Percentiles rank a stretch among this genome's conserved stretches.
Evolutionary conservation across 352 stramenopile species (phyloP).

Genomic region (Globisporangium alternatum): DNA sequence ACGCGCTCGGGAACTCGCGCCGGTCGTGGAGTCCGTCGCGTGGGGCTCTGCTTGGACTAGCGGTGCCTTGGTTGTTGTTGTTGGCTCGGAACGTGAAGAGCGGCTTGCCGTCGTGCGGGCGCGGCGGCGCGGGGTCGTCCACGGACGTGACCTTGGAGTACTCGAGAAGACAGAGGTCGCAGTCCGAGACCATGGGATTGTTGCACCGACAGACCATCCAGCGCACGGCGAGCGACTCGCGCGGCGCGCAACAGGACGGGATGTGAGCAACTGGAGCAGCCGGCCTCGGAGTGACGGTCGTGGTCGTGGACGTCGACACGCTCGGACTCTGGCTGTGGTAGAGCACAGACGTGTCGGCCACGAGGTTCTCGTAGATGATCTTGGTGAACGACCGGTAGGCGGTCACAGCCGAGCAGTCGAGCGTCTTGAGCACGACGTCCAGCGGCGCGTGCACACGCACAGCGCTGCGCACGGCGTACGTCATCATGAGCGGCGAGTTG

Average conservation of each 20-base stretch:
- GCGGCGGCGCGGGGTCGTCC: slow-evolving; percentile 38
- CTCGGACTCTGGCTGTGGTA: slow-evolving; percentile 42
- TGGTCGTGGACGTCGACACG: neutral
- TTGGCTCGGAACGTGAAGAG: slow-evolving; percentile 22
- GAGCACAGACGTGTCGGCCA: slow-evolving; percentile 75
- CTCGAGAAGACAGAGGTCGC: slow-evolving; percentile 70
- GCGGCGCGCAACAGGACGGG: neutral
- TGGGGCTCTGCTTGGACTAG: slow-evolving; percentile 11
- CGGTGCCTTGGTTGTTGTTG: slow-evolving; percentile 24
- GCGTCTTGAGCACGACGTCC: slow-evolving; percentile 49
- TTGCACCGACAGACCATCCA: slow-evolving; percentile 69
- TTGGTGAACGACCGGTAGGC: slow-evolving; percentile 68
- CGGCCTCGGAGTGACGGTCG: neutral
- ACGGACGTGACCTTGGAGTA: slow-evolving; percentile 61
- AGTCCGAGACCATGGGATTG: slow-evolving; percentile 63
- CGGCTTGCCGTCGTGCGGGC: slow-evolving; percentile 9
- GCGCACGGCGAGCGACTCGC: slow-evolving; percentile 57
- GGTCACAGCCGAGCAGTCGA: slow-evolving; percentile 55
- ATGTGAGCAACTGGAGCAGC: too few species aligned
- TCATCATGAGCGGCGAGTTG: neutral
- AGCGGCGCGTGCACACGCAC: slow-evolving; percentile 53
- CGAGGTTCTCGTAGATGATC: slow-evolving; percentile 69
- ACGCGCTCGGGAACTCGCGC: slow-evolving; percentile 39
- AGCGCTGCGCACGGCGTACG: slow-evolving; percentile 57
- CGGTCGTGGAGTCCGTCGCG: slow-evolving; percentile 21